These are phyloP conservation scores for Syzygium aromaticum DNA, from an alignment of 345 rosid species.

Conservation along the genomic window DNA sequence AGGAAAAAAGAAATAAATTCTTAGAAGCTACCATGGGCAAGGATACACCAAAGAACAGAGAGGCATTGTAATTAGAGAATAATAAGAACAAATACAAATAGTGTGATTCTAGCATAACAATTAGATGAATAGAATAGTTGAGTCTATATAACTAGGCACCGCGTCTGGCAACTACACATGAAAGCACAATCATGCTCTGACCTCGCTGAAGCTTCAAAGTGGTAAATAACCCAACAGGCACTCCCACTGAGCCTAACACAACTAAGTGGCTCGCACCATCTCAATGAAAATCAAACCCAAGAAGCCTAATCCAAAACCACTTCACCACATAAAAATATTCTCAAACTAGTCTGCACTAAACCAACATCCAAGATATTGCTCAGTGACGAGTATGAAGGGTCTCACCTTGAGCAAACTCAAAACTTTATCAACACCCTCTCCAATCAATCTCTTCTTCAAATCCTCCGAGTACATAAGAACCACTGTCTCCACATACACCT, in stretches of 20 bases:
- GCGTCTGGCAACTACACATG: neutral
- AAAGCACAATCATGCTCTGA: too few relatives aligned
- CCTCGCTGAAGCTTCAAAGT: neutral
- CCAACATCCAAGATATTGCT: neutral
- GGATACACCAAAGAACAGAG: neutral
- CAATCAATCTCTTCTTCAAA: constrained; percentile 62
- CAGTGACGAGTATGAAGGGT: neutral
- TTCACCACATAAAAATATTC: neutral
- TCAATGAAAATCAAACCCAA: neutral
- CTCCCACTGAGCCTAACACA: neutral
- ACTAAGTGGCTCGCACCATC: neutral
- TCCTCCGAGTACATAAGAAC: constrained; percentile 84
- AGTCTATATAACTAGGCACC: neutral
- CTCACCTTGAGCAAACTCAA: constrained; percentile 84
- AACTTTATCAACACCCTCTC: constrained; percentile 58
- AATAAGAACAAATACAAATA: too few relatives aligned
- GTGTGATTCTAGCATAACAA: neutral
- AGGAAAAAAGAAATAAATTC: neutral
- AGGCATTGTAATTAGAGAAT: neutral
- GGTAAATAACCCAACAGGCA: neutral
- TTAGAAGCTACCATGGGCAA: neutral
- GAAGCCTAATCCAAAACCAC: neutral
- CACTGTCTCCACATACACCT: constrained; percentile 80
- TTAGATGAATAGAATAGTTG: neutral
- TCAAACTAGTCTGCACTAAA: neutral